Conservation (phyloP, 192 early-diverging fungal genomes). For the Coemansia nantahalensis region DNA sequence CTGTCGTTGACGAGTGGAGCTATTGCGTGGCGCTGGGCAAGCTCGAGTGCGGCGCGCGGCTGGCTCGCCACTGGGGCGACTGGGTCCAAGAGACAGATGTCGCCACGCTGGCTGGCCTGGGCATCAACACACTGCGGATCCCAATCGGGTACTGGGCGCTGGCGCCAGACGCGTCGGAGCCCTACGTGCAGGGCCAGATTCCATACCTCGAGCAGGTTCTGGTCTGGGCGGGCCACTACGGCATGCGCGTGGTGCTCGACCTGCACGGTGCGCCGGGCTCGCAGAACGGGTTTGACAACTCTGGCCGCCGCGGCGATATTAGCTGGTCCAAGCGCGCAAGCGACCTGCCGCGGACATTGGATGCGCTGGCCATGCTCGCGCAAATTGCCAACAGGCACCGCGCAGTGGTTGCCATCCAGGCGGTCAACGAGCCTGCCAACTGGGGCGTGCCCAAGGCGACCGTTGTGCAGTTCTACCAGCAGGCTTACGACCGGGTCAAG, state of each 20-base stretch:
- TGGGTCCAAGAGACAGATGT: conserved; percentile 65
- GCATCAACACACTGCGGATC: conserved; percentile 68
- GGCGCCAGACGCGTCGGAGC: conserved; percentile 50
- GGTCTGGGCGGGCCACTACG: conserved; percentile 63
- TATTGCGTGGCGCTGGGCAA: conserved; percentile 60
- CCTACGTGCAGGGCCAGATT: conserved; percentile 59
- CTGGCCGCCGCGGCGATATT: conserved; percentile 45
- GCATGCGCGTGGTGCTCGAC: conserved; percentile 65
- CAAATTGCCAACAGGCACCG: conserved; percentile 32
- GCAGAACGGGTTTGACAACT: conserved; percentile 66
- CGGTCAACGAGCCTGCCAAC: conserved; percentile 54
- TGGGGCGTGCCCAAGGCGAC: conserved; percentile 38
- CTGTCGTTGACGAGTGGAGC: conserved; percentile 63
- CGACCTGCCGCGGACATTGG: conserved; percentile 31
- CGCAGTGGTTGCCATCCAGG: conserved; percentile 42
- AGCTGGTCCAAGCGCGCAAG: conserved; percentile 27
- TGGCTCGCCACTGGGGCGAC: conserved; percentile 58
- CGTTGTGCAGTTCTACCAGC: conserved; percentile 43
- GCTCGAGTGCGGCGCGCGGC: conserved; percentile 43
- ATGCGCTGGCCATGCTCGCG: conserved; percentile 29
- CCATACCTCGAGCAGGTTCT: conserved; percentile 57
- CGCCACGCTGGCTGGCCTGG: conserved; percentile 50
- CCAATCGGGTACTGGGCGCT: conserved; percentile 74
- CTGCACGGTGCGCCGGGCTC: conserved; percentile 71
- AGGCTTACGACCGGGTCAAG: conserved; percentile 35